phyloP scores from a whole-genome alignment of 1,284 basidiomycete species.

The Cutaneotrichosporon sp. region DNA sequence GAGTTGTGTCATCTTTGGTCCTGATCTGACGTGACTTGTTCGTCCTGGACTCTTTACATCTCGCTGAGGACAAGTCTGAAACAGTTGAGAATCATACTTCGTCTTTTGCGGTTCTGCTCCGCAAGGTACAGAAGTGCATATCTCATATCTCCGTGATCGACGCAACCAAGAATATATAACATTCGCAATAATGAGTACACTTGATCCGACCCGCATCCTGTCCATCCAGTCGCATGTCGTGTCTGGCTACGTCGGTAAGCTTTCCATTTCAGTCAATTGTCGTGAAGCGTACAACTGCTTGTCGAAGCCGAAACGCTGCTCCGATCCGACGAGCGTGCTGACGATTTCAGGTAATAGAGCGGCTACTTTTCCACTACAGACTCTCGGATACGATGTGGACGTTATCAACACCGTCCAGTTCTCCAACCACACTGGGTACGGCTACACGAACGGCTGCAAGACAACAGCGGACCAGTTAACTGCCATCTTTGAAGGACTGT shows the following conservation, averaged over 20 bases:
- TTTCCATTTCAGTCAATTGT: no score
- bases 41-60: no score
- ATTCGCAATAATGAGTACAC: background rate
- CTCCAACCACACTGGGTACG: constrained; percentile 88
- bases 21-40: no score
- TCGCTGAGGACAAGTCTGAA: no score
- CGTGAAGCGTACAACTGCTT: no score
- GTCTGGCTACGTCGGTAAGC: constrained; percentile 87
- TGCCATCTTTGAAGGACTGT: constrained; percentile 63
- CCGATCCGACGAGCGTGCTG: background rate
- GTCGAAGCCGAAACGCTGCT: no score
- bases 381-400: constrained; percentile 93
- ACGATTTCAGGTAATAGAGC: constrained; percentile 58
- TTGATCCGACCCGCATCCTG: constrained; percentile 47
- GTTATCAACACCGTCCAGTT: constrained; percentile 87
- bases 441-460: constrained; percentile 66
- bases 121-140: no score
- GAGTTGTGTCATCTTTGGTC: no score
- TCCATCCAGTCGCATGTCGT: constrained; percentile 87
- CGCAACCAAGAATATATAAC: no score
- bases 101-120: no score
- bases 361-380: constrained; percentile 90
- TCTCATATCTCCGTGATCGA: no score
- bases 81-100: no score
- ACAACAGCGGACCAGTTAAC: constrained; percentile 64